phyloP scores from a whole-genome alignment of 2,329 filamentous ascomycete genomes.

The Colletotrichum australisinense region DNA sequence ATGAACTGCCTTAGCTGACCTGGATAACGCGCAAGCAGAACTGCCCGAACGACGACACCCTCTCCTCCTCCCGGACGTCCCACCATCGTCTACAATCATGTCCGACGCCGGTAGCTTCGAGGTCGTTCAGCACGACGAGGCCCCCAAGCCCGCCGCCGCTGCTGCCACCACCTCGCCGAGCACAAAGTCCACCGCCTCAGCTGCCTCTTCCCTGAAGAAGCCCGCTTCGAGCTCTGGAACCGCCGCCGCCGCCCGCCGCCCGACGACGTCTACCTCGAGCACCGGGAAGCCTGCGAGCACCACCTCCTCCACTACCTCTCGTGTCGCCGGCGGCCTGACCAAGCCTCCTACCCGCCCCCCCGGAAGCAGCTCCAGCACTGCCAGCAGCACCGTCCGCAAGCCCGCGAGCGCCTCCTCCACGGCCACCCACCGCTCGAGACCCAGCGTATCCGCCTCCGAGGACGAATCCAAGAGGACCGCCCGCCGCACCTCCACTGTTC shows the following conservation, averaged over 20 bases:
- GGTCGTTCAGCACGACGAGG: conserved; percentile 56
- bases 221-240: conserved; percentile 39
- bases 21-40: conserved; percentile 18
- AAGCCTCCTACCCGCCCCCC: conserved; percentile 62
- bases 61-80: conserved; percentile 13
- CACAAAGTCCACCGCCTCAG: conserved; percentile 43
- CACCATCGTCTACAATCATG: conserved; percentile 47
- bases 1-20: conserved; percentile 16
- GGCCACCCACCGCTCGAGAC: conserved; percentile 57
- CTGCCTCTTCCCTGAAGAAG: conserved; percentile 50
- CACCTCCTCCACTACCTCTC: conserved; percentile 46
- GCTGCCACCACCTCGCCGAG: conserved; percentile 46
- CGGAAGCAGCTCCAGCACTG: conserved; percentile 48
- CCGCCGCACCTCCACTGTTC: conserved; percentile 57
- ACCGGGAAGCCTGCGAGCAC: conserved; percentile 43
- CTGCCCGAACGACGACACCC: conserved; percentile 1
- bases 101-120: conserved; percentile 61
- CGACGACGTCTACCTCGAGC: conserved; percentile 47
- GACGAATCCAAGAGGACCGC: conserved; percentile 60
- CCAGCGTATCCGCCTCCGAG: conserved; percentile 61
- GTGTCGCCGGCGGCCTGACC: conserved; percentile 53
- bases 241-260: conserved; percentile 46
- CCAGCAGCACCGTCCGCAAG: conserved; percentile 42
- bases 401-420: conserved; percentile 49
- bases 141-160: conserved; percentile 42